These are phyloP conservation scores for Macrolepiota dolichaula DNA, from an alignment of 768 basidiomycete genomes.

Conservation along the genomic window DNA sequence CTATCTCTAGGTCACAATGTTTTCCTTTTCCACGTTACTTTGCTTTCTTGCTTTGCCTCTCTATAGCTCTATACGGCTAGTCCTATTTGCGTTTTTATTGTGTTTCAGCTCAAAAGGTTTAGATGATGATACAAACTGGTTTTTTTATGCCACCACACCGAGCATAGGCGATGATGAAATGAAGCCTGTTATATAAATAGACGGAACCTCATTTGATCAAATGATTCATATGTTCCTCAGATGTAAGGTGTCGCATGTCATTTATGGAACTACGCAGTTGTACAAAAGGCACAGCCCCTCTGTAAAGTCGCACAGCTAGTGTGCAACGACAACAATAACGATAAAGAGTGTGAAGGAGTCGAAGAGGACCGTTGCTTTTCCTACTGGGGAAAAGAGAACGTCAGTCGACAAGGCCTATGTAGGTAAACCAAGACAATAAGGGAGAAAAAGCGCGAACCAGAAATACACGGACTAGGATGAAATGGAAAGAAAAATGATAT, in stretches of 20 bases:
- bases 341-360: neutral
- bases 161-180: neutral
- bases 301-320: constrained; percentile 5
- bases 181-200: neutral
- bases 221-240: constrained; percentile 7
- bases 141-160: neutral
- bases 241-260: constrained; percentile 1
- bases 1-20: neutral
- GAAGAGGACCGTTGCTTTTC: neutral
- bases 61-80: neutral
- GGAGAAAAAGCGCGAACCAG: constrained; percentile 5
- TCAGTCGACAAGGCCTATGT: constrained; percentile 6
- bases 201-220: neutral
- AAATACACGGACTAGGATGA: constrained; percentile 4
- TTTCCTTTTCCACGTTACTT: neutral
- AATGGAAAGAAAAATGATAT: neutral
- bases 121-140: neutral
- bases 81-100: neutral
- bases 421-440: constrained; percentile 12
- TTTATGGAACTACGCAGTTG: constrained; percentile 2
- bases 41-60: constrained; percentile 1
- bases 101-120: neutral
- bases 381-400: constrained; percentile 5
- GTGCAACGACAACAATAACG: neutral
- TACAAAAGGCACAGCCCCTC: constrained; percentile 11